phyloP scores from a whole-genome alignment of 345 rosid genomes.

The Hypericum perforatum region DNA sequence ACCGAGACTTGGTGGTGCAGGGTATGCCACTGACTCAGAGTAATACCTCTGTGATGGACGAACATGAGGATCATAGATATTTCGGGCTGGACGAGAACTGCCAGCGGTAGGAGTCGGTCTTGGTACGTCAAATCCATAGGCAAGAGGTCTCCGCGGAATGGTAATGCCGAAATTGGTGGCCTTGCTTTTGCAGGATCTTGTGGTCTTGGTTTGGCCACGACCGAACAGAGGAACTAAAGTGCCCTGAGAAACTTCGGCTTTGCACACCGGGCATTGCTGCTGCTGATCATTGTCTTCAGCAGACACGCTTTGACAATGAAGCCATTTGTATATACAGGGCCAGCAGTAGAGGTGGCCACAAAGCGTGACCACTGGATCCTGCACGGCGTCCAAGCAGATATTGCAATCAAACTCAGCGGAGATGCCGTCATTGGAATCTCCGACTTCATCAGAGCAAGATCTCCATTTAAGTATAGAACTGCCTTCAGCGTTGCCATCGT shows the following conservation, averaged over 20 bases:
- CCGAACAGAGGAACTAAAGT: constrained; percentile 78
- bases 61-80: constrained; percentile 19
- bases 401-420: constrained; percentile 49
- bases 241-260: constrained; percentile 54
- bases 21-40: constrained; percentile 25
- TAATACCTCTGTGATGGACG: constrained; percentile 21
- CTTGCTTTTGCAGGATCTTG: constrained; percentile 16
- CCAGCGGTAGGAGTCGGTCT: constrained; percentile 11
- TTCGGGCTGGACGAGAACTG: constrained; percentile 15
- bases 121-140: constrained; percentile 21
- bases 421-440: too few species aligned
- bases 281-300: constrained; percentile 25
- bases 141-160: constrained; percentile 45
- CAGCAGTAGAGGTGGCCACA: constrained; percentile 96
- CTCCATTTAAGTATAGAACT: too few species aligned
- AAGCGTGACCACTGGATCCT: constrained; percentile 78
- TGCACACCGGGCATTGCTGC: constrained; percentile 89
- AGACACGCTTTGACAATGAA: constrained; percentile 33
- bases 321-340: constrained; percentile 96
- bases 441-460: too few species aligned
- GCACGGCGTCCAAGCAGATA: constrained; percentile 71
- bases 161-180: constrained; percentile 31
- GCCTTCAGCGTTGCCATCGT: too few species aligned
- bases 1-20: constrained; percentile 27
- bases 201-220: constrained; percentile 34